phyloP scores from a whole-genome alignment of 257 asterid genomes.

The Salvia rosmarinus region DNA sequence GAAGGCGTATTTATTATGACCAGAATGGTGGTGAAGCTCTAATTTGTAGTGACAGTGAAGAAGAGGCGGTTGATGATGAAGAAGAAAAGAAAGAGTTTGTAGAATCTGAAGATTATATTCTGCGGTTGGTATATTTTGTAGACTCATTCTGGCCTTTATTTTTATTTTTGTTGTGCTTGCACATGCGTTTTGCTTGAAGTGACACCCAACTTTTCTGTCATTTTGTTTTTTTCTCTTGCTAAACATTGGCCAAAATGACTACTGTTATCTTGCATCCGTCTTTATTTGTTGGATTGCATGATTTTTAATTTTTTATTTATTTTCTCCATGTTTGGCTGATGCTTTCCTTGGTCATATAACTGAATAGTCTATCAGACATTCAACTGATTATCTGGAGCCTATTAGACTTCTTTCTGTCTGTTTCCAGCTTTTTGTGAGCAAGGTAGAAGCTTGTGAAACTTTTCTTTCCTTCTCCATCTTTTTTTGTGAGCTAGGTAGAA shows the following conservation, averaged over 20 bases:
- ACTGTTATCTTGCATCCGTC: not conserved
- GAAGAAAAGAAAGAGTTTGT: slow-evolving; percentile 87
- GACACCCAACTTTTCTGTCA: slow-evolving; percentile 24
- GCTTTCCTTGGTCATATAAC: slow-evolving; percentile 12
- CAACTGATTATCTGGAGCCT: slow-evolving; percentile 5
- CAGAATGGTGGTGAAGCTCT: slow-evolving; percentile 94
- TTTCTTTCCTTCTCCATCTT: slow-evolving; percentile 3
- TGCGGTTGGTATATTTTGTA: slow-evolving; percentile 69
- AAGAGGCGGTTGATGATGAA: slow-evolving; percentile 75
- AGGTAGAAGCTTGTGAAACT: slow-evolving; percentile 6
- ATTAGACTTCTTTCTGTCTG: not conserved
- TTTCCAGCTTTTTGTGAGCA: slow-evolving; percentile 11
- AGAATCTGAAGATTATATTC: slow-evolving; percentile 82
- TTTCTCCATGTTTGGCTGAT: slow-evolving; percentile 10
- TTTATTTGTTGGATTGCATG: slow-evolving; percentile 18
- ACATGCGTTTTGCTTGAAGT: slow-evolving; percentile 16
- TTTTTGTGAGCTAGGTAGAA: slow-evolving; percentile 6
- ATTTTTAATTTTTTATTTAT: not conserved
- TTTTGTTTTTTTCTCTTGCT: slow-evolving; percentile 22
- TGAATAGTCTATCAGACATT: slow-evolving; percentile 22
- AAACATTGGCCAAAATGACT: slow-evolving; percentile 15
- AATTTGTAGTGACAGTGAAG: slow-evolving; percentile 96
- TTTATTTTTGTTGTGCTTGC: slow-evolving; percentile 12
- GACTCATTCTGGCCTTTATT: slow-evolving; percentile 15
- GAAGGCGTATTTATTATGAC: slow-evolving; percentile 96